Evolutionary conservation across 140 eudicot genomes (phyloP), one percentile per base, ranked within the genome.

Genomic region (Ambrosia hybrid): DNA sequence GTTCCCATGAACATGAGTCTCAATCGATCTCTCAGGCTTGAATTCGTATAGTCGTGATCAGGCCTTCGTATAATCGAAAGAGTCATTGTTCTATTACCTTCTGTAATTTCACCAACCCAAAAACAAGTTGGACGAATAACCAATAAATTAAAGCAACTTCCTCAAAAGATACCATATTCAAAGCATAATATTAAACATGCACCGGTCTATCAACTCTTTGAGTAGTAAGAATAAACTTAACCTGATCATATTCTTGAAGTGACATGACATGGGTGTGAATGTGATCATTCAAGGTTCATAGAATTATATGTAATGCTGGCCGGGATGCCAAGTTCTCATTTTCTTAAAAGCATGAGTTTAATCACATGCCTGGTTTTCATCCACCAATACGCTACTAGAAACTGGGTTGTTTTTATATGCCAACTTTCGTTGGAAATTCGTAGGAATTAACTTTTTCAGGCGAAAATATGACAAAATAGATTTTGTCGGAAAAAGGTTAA

Each of bases 191-290:
- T 58, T 21, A 61, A 46, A 61, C n/a, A 36, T 61, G 46, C 46
- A 34, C 1, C 0, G n/a, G 48, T 61, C 46, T 11, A 34, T 61
- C 46, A 61, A 34, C 21, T n/a, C 38, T 62, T 13, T 6, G 38
- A 62, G 37, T 37, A 62, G 67, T 62, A 62, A 37, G 67, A 62
- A 62, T 62, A 62, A 62, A 62, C 26, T 37, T 61, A 61, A 36
- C 67, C 11, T 63, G 52, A n/a, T 63, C 51, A 63, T 63, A 63
- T 63, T 37, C 51, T 34, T 61, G 68, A 63, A 63, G 2, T 38
- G 68, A 37, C 68, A 63, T 38, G 68, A 36, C 68, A 37, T 38
- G 33, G 33, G 34, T n/a, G 46, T n/a, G 43, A 26, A 30, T 4
- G 66, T 33, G 41, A 21, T 58, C 65, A 21, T 26, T 61, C 67